phyloP scores from a whole-genome alignment of 139 green algal species.

The Astrephomene gubernaculifera region DNA sequence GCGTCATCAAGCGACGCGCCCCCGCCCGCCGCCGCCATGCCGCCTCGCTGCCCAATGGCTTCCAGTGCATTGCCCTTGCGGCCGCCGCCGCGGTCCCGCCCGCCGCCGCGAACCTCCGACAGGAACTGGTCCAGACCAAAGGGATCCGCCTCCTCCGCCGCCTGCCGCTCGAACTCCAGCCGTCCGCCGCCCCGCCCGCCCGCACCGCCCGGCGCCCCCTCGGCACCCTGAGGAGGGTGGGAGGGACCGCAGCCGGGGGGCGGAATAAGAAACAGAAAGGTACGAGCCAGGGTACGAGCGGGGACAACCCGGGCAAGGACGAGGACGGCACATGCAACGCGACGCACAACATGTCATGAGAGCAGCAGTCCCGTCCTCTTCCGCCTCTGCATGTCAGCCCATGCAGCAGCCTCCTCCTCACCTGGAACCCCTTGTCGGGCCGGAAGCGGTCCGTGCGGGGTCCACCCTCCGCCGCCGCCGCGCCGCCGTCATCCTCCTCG shows the following conservation, averaged over 20 bases:
- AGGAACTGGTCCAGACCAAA: conserved; percentile 97
- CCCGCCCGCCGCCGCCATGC: conserved; percentile 79
- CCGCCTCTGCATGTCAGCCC: too few species aligned
- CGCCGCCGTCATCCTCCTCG: conserved; percentile 64
- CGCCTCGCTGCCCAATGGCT: conserved; percentile 69
- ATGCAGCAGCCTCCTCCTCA: background rate
- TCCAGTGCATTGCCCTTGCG: conserved; percentile 65
- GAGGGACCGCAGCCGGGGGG: conserved; percentile 13
- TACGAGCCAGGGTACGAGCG: too few species aligned
- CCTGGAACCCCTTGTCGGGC: conserved; percentile 92
- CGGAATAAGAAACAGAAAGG: background rate
- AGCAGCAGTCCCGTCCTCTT: too few species aligned
- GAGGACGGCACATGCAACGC: too few species aligned
- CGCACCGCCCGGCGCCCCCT: conserved; percentile 26
- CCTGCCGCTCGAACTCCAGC: conserved; percentile 92
- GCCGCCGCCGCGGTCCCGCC: conserved; percentile 53
- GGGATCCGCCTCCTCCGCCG: conserved; percentile 86
- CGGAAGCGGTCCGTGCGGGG: conserved; percentile 80
- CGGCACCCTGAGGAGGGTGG: conserved; percentile 35
- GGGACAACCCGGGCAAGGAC: too few species aligned
- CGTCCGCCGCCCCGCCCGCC: conserved; percentile 48
- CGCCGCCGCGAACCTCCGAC: conserved; percentile 68
- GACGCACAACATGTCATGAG: too few species aligned
- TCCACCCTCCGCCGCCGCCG: conserved; percentile 46
- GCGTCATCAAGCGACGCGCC: conserved; percentile 69